A percentile compares a stretch with the other conserved stretches of the same genome.
phyloP scores from a whole-genome alignment of 2,329 filamentous ascomycete genomes.

The Curvularia lunata region DNA sequence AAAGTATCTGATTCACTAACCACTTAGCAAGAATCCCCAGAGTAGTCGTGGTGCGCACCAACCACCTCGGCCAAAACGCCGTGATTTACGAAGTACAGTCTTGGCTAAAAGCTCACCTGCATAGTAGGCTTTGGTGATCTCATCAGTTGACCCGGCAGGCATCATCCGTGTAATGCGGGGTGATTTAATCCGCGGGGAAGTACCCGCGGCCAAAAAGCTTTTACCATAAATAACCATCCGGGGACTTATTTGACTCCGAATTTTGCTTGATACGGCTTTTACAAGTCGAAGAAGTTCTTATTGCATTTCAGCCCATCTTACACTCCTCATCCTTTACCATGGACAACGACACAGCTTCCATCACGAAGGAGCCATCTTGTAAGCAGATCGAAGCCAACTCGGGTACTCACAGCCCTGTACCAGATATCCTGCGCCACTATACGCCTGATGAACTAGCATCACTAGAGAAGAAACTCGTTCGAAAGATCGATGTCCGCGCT shows the following conservation, averaged over 20 bases:
- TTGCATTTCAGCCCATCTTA: background rate
- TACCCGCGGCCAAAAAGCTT: background rate
- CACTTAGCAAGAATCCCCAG: background rate
- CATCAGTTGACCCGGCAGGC: background rate
- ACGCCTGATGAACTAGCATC: constrained; percentile 21
- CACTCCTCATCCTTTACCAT: background rate
- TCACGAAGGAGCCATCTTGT: constrained; percentile 2
- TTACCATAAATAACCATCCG: background rate
- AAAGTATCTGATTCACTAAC: background rate
- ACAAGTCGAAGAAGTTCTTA: no score
- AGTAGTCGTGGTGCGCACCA: background rate
- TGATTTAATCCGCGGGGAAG: background rate
- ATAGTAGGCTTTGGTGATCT: constrained; percentile 4
- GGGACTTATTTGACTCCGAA: background rate
- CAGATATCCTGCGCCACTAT: constrained; percentile 21
- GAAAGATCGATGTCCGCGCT: constrained; percentile 39
- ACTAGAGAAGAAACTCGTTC: constrained; percentile 38
- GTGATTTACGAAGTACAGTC: constrained; percentile 5
- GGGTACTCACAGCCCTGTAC: constrained; percentile 11
- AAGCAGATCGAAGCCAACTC: constrained; percentile 18
- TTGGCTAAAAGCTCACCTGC: constrained; percentile 1
- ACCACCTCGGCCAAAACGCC: constrained; percentile 9
- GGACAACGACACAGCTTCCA: background rate
- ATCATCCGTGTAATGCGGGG: background rate
- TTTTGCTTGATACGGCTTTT: background rate